Evolutionary conservation across 495 filamentous ascomycete genomes (phyloP), one percentile per base, ranked within the genome.

Genomic region (Penicillium paradoxum): DNA sequence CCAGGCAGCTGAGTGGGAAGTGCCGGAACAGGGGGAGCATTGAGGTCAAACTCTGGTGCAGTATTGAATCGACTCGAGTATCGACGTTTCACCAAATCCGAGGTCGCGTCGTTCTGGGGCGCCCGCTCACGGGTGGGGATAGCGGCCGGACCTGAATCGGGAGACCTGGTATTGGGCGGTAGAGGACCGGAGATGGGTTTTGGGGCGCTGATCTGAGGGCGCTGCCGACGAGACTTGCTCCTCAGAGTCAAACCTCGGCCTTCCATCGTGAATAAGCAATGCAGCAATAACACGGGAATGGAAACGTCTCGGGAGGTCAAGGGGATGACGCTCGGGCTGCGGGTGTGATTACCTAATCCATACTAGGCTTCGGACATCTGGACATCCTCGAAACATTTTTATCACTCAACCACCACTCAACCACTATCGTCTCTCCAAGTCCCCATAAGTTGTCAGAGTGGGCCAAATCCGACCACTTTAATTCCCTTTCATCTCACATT

Each of bases 21-120:
- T 54, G 71, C 37, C 3, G 90, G 90, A 52, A 93, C 73, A 0
- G 89, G 86, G 42, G 85, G 83, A 29, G 78, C 83, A 41, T 72
- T 77, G 38, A 72, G 73, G 51, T 82, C 78, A 58, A 86, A 88
- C 54, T 90, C 86, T 0, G 88, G 87, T 10, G 85, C 70, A 45
- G 86, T 81, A 57, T 88, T 88, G 67, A 96, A 96, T 45, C 91
- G 82, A 25, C 90, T 90, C 15, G 93, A 97, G 68, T 97, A 97
- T 49, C 93, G 78, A 51, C 89, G 78, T 71, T 97, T 97, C 44
- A 99, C 95, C 43, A 97, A 75, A 68, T 99, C 95, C 18, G 90
- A 85, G 3, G 91, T 96, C 73, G 88, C 54, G 63, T 68, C 70
- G 39, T 64, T 71, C 49, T 60, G 60, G 32, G 64, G 65, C 44